Percentiles rank a stretch among this genome's conserved stretches.
These are phyloP conservation scores for Zygosaccharomyces pseudorouxii DNA, from an alignment of 805 yeast genomes.

Conservation along the genomic window DNA sequence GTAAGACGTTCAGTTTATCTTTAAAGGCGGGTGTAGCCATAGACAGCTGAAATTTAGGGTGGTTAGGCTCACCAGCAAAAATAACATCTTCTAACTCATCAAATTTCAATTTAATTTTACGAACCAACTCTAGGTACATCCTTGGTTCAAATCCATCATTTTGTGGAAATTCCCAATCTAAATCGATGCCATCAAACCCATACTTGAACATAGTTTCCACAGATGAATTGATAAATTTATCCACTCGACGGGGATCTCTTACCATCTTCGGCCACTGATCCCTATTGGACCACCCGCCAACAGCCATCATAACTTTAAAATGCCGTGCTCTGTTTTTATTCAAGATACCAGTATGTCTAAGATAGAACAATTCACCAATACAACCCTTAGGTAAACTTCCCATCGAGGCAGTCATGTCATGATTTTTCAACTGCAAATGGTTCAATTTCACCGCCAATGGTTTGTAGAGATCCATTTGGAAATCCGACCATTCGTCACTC, in stretches of 20 bases:
- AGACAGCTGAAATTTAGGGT: slow-evolving; percentile 46
- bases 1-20: slow-evolving; percentile 41
- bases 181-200: slow-evolving; percentile 85
- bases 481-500: slow-evolving; percentile 66
- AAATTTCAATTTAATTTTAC: slow-evolving; percentile 39
- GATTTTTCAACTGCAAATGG: slow-evolving; percentile 1
- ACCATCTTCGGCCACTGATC: slow-evolving; percentile 45
- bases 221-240: slow-evolving; percentile 47
- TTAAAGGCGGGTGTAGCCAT: slow-evolving; percentile 72
- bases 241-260: slow-evolving; percentile 37
- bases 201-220: slow-evolving; percentile 44
- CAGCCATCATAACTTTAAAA: slow-evolving; percentile 60
- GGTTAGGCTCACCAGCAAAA: slow-evolving; percentile 11
- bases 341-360: slow-evolving; percentile 37
- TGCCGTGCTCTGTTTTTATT: slow-evolving; percentile 22
- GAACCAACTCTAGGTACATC: slow-evolving; percentile 42
- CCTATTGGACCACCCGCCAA: slow-evolving; percentile 76
- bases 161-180: slow-evolving; percentile 92
- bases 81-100: slow-evolving; percentile 36
- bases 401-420: slow-evolving; percentile 1
- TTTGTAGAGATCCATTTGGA: slow-evolving; percentile 35
- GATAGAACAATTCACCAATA: slow-evolving; percentile 44
- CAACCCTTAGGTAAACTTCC: slow-evolving; percentile 40
- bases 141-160: slow-evolving; percentile 41
- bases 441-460: slow-evolving; percentile 14